Evolutionary conservation across 2,329 filamentous ascomycete species (phyloP).

Genomic region (Neonectria neomacrospora): DNA sequence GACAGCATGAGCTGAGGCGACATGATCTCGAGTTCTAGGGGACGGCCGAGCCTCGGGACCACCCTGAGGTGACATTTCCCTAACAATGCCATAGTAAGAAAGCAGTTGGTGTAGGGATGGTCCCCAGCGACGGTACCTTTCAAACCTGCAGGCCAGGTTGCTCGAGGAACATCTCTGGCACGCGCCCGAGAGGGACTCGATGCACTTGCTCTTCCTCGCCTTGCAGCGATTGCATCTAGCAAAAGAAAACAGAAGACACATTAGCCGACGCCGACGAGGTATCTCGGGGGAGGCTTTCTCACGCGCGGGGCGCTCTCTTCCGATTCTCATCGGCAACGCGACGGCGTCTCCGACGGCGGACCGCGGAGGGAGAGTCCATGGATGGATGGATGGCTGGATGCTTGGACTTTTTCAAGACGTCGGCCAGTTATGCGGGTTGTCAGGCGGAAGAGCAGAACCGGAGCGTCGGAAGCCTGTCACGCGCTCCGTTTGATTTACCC

Average conservation of each 20-base stretch:
- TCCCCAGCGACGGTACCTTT: conserved; percentile 13
- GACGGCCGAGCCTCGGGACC: not conserved
- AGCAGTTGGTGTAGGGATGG: not conserved
- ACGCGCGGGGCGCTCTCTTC: conserved; percentile 48
- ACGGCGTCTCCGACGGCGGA: conserved; percentile 28
- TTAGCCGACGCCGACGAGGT: not conserved
- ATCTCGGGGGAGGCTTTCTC: not conserved
- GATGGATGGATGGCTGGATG: too few species aligned
- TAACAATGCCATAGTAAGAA: conserved; percentile 1
- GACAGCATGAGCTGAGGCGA: not conserved
- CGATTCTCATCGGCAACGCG: conserved; percentile 49
- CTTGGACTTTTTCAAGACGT: not conserved
- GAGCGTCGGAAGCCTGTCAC: conserved; percentile 17
- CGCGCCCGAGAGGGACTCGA: conserved; percentile 40
- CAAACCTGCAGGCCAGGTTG: conserved; percentile 38
- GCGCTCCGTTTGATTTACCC: conserved; percentile 9
- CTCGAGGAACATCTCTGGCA: conserved; percentile 46
- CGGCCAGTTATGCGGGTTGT: not conserved
- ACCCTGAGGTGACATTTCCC: conserved; percentile 19
- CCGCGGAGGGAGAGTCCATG: conserved; percentile 25
- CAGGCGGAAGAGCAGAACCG: conserved; percentile 1
- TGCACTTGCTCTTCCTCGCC: conserved; percentile 50
- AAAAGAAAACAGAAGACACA: not conserved
- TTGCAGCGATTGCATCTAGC: conserved; percentile 49
- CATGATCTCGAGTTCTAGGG: not conserved